phyloP scores from a whole-genome alignment of 352 stramenopile species.

The Halophytophthora batemanensis region DNA sequence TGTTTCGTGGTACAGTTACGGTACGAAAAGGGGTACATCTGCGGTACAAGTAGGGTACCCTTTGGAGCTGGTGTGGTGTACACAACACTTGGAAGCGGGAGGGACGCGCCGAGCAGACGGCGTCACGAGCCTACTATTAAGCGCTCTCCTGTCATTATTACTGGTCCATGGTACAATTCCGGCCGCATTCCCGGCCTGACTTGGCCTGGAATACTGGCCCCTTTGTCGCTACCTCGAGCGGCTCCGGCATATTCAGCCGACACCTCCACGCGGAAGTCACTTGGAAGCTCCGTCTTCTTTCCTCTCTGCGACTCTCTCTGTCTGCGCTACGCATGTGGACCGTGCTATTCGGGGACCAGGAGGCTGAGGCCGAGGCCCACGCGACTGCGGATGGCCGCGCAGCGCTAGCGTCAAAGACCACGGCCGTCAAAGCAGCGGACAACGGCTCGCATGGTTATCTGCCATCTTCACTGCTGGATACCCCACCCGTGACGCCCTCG shows the following conservation, averaged over 20 bases:
- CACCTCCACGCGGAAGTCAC: slow-evolving; percentile 13
- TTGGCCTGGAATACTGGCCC: too few relatives aligned
- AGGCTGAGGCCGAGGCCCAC: slow-evolving; percentile 10
- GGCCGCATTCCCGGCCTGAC: too few relatives aligned
- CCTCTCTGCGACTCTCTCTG: neutral
- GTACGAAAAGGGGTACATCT: slow-evolving; percentile 6
- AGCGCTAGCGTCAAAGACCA: slow-evolving; percentile 5
- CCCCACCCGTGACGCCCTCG: slow-evolving; percentile 34
- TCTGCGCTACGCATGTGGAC: slow-evolving; percentile 39
- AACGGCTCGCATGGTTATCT: neutral
- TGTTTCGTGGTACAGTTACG: slow-evolving; percentile 1
- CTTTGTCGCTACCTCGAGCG: too few relatives aligned
- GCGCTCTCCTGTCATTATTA: too few relatives aligned
- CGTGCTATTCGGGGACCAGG: slow-evolving; percentile 57
- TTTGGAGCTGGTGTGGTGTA: neutral
- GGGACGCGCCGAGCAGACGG: too few relatives aligned
- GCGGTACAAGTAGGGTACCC: neutral
- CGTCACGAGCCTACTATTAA: too few relatives aligned
- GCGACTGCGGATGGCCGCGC: slow-evolving; percentile 7
- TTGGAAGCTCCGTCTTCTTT: too few relatives aligned
- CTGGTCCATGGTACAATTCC: too few relatives aligned
- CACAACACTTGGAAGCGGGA: neutral
- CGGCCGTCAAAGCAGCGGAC: neutral
- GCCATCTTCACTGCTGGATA: slow-evolving; percentile 23
- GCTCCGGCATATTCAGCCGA: slow-evolving; percentile 1